Base-by-base conservation (phyloP, 164 flowering plant genomes). In the Sextonia rubra region DNA sequence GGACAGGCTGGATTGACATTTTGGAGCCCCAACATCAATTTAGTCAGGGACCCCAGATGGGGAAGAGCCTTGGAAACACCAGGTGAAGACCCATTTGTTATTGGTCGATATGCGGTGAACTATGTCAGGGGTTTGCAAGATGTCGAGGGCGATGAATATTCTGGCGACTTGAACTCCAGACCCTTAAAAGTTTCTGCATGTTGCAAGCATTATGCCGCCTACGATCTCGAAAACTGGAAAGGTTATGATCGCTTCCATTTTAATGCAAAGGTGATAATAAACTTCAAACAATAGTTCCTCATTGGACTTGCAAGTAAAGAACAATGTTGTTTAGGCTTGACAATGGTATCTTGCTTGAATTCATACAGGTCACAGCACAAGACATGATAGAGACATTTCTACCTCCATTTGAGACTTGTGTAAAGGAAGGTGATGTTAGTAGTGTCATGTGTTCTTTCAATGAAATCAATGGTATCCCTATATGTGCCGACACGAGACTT, bases 1-100 rank as follows among this genome's bases (percentile, higher is more conserved):
- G 94, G 90, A 20, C 27, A 55, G 70, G 97, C 93, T 0, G 92
- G 97, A 0, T 73, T 91, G 68, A 89, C 92, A 8, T 89, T 73
- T 68, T 91, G 97, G 97, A 89, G 94, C 71, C 97, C 97, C 1
- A 90, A 89, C 66, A 89, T 91, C 68, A 91, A 91, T 77, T 82
- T 91, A 9, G 83, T 90, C 44, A 71, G 97, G 2, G 94, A 91
- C 75, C 97, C 97, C 0, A 73, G 92, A 15, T 90, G 97, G 97
- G 97, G 97, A 1, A 64, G 92, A 23, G 88, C 87, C 32, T 88
- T 84, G 66, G 97, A 91, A 74, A 91, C 94, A 24, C 94, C 97
- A 3, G 94, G 92, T 0, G 97, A 91, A 70, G 97, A 90, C 75
- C 97, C 97, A 0, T 58, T 79, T 5, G 1, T 87, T 22, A 79